These are phyloP conservation scores for Batkoa obscura DNA, from an alignment of 371 early-diverging fungal species.

Conservation along the genomic window DNA sequence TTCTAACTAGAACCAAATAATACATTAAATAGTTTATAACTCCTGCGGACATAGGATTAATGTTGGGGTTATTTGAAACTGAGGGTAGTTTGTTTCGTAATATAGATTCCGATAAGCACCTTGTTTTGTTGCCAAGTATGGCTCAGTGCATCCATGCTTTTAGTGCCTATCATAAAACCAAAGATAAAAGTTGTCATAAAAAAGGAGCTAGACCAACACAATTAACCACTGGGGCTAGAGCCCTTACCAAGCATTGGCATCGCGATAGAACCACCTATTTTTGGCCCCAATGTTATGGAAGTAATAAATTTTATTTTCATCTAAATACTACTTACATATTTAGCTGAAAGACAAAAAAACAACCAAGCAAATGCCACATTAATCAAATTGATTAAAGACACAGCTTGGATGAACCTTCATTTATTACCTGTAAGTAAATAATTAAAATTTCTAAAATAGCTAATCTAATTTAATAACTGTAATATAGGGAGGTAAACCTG, in stretches of 20 bases:
- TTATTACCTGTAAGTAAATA: slow-evolving; percentile 13
- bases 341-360: slow-evolving; percentile 19
- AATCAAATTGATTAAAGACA: slow-evolving; percentile 12
- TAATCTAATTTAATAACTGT: not conserved
- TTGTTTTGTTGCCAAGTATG: not conserved
- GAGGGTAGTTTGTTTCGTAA: not conserved
- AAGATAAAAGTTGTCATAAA: not conserved
- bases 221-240: slow-evolving; percentile 19
- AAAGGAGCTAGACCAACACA: not conserved
- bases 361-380: slow-evolving; percentile 14
- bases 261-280: slow-evolving; percentile 15
- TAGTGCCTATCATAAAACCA: not conserved
- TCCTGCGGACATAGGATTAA: not conserved
- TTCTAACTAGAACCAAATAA: not conserved
- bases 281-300: slow-evolving; percentile 18
- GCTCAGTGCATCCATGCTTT: not conserved
- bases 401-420: slow-evolving; percentile 21
- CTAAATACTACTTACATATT: not conserved
- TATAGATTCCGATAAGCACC: not conserved
- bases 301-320: slow-evolving; percentile 8
- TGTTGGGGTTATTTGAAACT: not conserved
- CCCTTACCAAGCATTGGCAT: slow-evolving; percentile 21
- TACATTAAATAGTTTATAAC: not conserved
- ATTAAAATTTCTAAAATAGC: not conserved
- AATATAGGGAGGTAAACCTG: slow-evolving; percentile 13